phyloP scores from a whole-genome alignment of 2,329 filamentous ascomycete species.

The Incumbomyces delicatus region DNA sequence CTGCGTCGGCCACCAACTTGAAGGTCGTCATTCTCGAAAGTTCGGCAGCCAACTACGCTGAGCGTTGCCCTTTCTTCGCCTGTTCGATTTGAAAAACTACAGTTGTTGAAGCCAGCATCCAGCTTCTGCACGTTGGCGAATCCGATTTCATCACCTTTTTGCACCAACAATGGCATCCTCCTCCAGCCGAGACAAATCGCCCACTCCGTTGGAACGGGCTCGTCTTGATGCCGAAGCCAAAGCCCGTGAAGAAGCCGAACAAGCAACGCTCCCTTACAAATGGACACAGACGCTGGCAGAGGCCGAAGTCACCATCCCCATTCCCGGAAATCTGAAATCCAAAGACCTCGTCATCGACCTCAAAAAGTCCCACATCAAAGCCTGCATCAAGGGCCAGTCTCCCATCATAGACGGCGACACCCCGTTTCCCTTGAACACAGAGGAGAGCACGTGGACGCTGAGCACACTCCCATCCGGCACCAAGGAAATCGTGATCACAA shows the following conservation, averaged over 20 bases:
- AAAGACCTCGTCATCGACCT: slow-evolving; percentile 75
- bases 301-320: slow-evolving; percentile 65
- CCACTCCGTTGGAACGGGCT: slow-evolving; percentile 44
- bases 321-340: slow-evolving; percentile 76
- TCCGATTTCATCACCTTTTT: no score
- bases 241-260: slow-evolving; percentile 68
- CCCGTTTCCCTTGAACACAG: slow-evolving; percentile 65
- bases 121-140: no score
- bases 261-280: slow-evolving; percentile 87
- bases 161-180: not conserved
- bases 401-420: slow-evolving; percentile 77
- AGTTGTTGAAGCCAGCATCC: no score
- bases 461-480: slow-evolving; percentile 49
- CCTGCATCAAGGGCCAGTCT: slow-evolving; percentile 79
- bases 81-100: no score
- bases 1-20: no score
- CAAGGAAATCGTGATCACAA: slow-evolving; percentile 76
- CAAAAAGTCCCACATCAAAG: slow-evolving; percentile 66
- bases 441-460: slow-evolving; percentile 94
- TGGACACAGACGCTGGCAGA: slow-evolving; percentile 92
- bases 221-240: slow-evolving; percentile 48
- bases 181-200: slow-evolving; percentile 2
- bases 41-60: no score
- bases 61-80: no score
- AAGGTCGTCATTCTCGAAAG: not conserved